Percentiles rank a stretch among this genome's conserved stretches.
Evolutionary conservation across 2,329 filamentous ascomycete species (phyloP).

Genomic region (Fusarium algeriense): DNA sequence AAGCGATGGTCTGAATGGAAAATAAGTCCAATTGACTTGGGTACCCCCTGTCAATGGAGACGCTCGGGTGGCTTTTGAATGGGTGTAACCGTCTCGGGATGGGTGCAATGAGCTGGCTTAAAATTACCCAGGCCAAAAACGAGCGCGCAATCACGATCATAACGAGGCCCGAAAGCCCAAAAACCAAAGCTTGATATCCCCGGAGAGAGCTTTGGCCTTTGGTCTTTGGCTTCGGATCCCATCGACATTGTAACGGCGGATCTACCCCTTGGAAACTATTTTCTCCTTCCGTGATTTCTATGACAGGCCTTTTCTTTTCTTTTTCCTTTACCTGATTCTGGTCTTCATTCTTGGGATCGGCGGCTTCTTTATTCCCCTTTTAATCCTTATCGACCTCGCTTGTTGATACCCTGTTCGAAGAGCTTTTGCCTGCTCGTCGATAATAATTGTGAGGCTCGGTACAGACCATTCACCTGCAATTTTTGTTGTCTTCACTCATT

Average conservation of each 20-base stretch:
- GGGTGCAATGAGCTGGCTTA: conserved; percentile 38
- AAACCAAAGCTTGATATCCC: conserved; percentile 16
- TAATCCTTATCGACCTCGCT: conserved; percentile 28
- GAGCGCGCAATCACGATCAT: conserved; percentile 33
- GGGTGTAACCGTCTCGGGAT: conserved; percentile 16
- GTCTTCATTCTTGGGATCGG: background rate
- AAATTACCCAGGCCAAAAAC: conserved; percentile 33
- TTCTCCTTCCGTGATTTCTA: conserved; percentile 8
- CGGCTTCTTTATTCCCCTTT: conserved; percentile 21
- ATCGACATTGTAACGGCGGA: conserved; percentile 31
- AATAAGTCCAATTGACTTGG: conserved; percentile 30
- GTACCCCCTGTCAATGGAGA: conserved; percentile 34
- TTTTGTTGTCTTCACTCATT: conserved; percentile 19
- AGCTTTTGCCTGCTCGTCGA: conserved; percentile 33
- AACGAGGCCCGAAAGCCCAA: conserved; percentile 27
- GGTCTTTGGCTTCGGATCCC: conserved; percentile 28
- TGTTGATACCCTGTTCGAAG: conserved; percentile 29
- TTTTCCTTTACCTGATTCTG: conserved; percentile 13
- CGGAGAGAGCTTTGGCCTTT: background rate
- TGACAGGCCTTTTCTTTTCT: conserved; percentile 3
- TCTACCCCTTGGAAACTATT: conserved; percentile 24
- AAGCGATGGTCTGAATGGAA: conserved; percentile 12
- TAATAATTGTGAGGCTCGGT: conserved; percentile 35
- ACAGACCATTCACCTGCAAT: conserved; percentile 11
- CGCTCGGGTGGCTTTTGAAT: conserved; percentile 36